Evolutionary conservation across 495 filamentous ascomycete species (phyloP), one percentile per base, ranked within the genome.

Genomic region (Penicillium robsamsonii): DNA sequence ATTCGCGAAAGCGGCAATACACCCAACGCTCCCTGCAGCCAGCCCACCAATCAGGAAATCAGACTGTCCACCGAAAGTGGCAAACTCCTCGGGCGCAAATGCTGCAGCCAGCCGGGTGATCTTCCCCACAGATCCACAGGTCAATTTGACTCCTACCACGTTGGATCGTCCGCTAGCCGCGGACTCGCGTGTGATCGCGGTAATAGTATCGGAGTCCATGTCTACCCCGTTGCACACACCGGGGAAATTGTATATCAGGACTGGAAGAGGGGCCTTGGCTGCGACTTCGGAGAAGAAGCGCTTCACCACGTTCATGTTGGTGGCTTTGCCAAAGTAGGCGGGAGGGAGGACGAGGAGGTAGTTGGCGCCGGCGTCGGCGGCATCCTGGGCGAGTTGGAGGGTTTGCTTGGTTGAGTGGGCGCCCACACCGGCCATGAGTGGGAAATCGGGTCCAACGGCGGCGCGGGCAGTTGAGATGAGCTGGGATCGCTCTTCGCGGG

Each of bases 141-240:
- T 88, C 44, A 91, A 67, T 60, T 90, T 90, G 5, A 86, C 81
- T 37, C 87, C 87, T 2, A 83, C 81, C 30, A 84, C 78, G 45
- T 83, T 84, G 5, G 70, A 70, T 24, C 61, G 75, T 9, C 83
- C 77, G 8, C 71, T 75, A 9, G 71, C 59, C 0, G 79, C 82
- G 2, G 70, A 70, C 45, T 72, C 69, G 17, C 59, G 64, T 17
- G 70, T 70, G 17, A 90, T 77, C 4, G 68, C 64, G 0, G 79
- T 65, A 22, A 90, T 84, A 0, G 78, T 77, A 30, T 83, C 82
- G 1, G 81, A 85, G 57, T 86, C 83, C 20, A 89, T 63, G 57
- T 90, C 87, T 0, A 90, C 71, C 29, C 86, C 86, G 55, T 88
- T 89, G 62, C 84, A 87, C 7, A 89, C 85, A 10, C 78, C 84